phyloP scores from a whole-genome alignment of 2,329 filamentous ascomycete species.

The Neonectria hederae region DNA sequence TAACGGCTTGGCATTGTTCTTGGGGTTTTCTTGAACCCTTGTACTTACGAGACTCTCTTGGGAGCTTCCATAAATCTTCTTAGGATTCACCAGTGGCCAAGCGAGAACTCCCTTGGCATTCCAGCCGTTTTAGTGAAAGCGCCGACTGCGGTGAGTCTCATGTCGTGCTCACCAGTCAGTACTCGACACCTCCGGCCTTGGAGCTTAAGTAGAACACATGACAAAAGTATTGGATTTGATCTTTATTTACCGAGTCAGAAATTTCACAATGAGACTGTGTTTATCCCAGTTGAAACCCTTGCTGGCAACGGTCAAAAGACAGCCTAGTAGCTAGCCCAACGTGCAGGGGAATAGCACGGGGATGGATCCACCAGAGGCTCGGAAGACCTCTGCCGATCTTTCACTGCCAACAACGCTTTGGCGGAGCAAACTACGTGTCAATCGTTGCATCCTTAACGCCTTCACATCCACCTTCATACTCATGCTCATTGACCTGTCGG shows the following conservation, averaged over 20 bases:
- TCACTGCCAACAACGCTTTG: conserved; percentile 8
- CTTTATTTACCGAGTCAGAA: background rate
- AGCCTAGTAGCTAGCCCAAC: background rate
- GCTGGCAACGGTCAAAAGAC: background rate
- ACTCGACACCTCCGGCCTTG: background rate
- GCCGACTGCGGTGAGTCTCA: background rate
- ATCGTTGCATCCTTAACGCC: too few relatives aligned
- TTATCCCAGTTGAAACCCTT: background rate
- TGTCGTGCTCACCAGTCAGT: background rate
- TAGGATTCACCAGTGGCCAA: background rate
- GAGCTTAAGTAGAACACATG: background rate
- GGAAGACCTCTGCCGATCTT: conserved; percentile 22
- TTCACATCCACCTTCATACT: too few relatives aligned
- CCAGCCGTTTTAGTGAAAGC: background rate
- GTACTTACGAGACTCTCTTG: background rate
- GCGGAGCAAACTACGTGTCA: conserved; percentile 22
- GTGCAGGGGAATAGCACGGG: conserved; percentile 26
- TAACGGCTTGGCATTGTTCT: background rate
- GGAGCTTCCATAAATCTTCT: background rate
- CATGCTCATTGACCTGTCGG: background rate
- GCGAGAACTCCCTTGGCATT: background rate
- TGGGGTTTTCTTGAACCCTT: background rate
- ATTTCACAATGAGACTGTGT: background rate
- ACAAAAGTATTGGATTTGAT: background rate
- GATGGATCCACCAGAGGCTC: conserved; percentile 22